These are phyloP conservation scores for Prunus padus DNA, from an alignment of 306 rosid species.

Conservation along the genomic window DNA sequence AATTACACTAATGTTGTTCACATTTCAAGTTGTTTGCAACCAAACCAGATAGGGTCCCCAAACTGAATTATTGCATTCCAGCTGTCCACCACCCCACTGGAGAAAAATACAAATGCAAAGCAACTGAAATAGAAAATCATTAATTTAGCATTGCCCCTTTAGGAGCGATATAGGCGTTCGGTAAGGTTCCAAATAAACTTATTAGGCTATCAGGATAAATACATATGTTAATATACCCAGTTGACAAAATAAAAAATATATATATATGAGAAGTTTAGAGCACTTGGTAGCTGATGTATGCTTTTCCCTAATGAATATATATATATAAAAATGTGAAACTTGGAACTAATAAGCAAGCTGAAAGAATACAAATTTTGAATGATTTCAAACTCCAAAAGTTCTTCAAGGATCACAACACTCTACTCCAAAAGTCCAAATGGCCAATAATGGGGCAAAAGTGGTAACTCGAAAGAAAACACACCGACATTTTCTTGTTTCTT, in stretches of 20 bases:
- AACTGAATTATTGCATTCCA: constrained; percentile 18
- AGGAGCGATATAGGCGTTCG: not conserved
- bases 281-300: no score
- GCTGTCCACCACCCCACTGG: constrained; percentile 11
- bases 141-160: not conserved
- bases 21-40: not conserved
- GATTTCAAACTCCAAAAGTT: not conserved
- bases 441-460: constrained; percentile 1
- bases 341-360: no score
- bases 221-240: not conserved
- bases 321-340: no score
- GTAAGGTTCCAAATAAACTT: not conserved
- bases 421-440: not conserved
- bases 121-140: not conserved
- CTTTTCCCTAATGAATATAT: no score
- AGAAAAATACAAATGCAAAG: constrained; percentile 16
- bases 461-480: constrained; percentile 14
- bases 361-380: not conserved
- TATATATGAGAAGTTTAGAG: not conserved
- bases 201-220: not conserved
- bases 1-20: not conserved
- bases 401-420: not conserved
- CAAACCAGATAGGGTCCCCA: constrained; percentile 8
- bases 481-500: constrained; percentile 35
- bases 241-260: not conserved